Conservation (phyloP, 2,329 filamentous ascomycete species). For the Diaporthe sp. region DNA sequence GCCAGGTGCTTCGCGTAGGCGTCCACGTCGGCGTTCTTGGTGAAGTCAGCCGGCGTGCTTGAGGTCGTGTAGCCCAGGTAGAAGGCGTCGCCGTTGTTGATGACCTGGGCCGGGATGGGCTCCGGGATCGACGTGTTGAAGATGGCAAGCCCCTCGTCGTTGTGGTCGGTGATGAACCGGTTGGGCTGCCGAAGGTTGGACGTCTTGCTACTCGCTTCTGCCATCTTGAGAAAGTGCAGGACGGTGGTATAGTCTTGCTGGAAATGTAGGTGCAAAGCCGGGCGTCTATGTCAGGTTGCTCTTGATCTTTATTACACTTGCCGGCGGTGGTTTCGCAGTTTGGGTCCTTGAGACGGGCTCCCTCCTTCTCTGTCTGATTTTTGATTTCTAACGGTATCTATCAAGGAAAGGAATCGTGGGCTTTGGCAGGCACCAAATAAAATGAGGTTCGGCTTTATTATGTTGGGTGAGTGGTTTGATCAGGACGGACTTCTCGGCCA, state of each 20-base stretch:
- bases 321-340: neutral
- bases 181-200: conserved; percentile 40
- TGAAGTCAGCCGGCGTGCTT: conserved; percentile 61
- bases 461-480: neutral
- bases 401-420: neutral
- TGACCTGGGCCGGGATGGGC: conserved; percentile 41
- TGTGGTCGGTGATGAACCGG: conserved; percentile 53
- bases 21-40: conserved; percentile 59
- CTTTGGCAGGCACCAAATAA: neutral
- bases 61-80: conserved; percentile 59
- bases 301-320: neutral
- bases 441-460: neutral
- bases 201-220: conserved; percentile 9
- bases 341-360: neutral
- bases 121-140: conserved; percentile 50
- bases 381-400: neutral
- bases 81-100: conserved; percentile 54
- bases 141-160: conserved; percentile 51
- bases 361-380: neutral
- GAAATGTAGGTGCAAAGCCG: neutral
- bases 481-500: neutral
- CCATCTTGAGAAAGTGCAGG: conserved; percentile 13
- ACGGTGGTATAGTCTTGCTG: neutral
- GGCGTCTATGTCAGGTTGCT: neutral
- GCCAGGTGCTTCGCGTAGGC: conserved; percentile 60